A percentile compares a stretch with the other conserved stretches of the same genome.
Evolutionary conservation across 306 rosid species (phyloP).

Genomic region (Sesbania bispinosa): DNA sequence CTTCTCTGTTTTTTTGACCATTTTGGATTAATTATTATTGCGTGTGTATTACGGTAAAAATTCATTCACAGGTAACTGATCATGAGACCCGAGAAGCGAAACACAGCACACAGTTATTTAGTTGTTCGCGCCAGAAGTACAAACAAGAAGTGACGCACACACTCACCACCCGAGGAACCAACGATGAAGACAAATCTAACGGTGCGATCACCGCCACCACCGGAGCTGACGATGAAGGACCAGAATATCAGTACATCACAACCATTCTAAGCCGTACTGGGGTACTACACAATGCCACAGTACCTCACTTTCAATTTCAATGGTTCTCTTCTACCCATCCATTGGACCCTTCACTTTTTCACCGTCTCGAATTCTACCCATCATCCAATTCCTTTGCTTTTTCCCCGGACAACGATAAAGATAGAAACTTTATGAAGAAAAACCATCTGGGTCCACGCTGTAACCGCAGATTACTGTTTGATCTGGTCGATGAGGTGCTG

Average conservation of each 20-base stretch:
- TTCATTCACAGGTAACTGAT: slow-evolving; percentile 28
- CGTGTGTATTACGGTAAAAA: background rate
- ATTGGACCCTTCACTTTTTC: slow-evolving; percentile 58
- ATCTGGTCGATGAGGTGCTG: slow-evolving; percentile 61
- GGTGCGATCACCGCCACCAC: slow-evolving; percentile 26
- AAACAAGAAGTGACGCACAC: too few relatives aligned
- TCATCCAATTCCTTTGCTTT: background rate
- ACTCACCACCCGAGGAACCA: slow-evolving; percentile 35
- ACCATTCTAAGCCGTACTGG: slow-evolving; percentile 50
- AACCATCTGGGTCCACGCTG: slow-evolving; percentile 33
- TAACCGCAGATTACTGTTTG: slow-evolving; percentile 56
- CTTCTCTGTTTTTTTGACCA: background rate
- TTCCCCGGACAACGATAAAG: background rate
- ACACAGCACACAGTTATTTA: slow-evolving; percentile 51
- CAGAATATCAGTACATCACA: slow-evolving; percentile 50
- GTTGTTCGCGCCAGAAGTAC: slow-evolving; percentile 50
- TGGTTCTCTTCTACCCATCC: slow-evolving; percentile 67
- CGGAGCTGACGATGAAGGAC: slow-evolving; percentile 27
- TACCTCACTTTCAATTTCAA: slow-evolving; percentile 2
- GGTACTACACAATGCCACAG: slow-evolving; percentile 30
- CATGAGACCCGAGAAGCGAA: slow-evolving; percentile 44
- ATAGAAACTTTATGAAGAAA: background rate
- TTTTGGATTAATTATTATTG: background rate
- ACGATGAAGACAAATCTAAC: slow-evolving; percentile 30
- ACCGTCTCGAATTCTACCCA: slow-evolving; percentile 45